phyloP scores from a whole-genome alignment of 495 filamentous ascomycete species.

The Friedmanniomyces simplex region DNA sequence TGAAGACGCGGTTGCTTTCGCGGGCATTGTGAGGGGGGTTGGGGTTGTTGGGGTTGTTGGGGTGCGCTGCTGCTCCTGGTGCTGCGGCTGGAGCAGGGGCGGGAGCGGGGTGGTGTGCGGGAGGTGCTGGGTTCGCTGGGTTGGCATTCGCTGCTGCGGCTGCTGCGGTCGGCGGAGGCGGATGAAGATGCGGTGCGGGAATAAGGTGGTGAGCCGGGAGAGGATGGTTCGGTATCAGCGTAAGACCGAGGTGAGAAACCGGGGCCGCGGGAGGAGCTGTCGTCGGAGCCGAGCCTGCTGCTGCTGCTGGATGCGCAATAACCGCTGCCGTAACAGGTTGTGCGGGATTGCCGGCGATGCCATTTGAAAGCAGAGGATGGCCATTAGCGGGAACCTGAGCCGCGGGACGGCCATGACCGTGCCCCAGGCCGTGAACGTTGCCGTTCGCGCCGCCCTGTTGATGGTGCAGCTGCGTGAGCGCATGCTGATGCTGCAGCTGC shows the following conservation, averaged over 20 bases:
- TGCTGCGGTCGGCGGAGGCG: no score
- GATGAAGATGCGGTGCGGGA: neutral
- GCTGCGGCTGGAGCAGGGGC: neutral
- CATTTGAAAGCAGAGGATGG: neutral
- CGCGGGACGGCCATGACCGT: neutral
- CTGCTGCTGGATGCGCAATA: neutral
- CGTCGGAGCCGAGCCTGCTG: neutral
- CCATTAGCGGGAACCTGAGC: neutral
- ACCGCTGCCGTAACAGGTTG: neutral
- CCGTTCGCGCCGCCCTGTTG: neutral
- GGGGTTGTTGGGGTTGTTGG: neutral
- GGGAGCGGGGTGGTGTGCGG: neutral
- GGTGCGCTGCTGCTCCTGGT: neutral
- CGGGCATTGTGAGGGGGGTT: slow-evolving; percentile 30
- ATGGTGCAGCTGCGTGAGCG: neutral
- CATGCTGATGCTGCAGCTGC: neutral
- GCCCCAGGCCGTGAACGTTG: neutral
- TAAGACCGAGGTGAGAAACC: neutral
- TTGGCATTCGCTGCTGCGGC: neutral
- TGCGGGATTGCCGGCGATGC: neutral
- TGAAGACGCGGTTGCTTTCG: slow-evolving; percentile 63
- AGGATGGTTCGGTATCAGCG: neutral
- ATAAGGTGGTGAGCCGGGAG: neutral
- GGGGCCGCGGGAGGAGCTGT: neutral
- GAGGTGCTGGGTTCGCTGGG: neutral